phyloP scores from a whole-genome alignment of 1,139 yeast species.

The Trichomonascaceae sp. region DNA sequence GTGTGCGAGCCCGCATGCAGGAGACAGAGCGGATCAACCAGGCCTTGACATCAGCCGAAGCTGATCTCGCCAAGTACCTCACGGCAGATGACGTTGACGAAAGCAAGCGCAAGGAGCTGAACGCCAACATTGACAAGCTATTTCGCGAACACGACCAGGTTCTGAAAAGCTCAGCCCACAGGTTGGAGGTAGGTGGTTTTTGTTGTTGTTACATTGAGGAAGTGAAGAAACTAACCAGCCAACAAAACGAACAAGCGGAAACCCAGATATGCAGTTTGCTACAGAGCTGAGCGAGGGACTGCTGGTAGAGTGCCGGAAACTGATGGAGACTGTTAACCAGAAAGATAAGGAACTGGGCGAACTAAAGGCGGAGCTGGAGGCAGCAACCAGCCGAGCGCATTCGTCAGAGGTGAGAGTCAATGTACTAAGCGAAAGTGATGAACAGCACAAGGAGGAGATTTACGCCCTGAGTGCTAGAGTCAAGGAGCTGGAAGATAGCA shows the following conservation, averaged over 20 bases:
- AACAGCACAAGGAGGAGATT: slow-evolving; percentile 36
- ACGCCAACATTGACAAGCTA: slow-evolving; percentile 8
- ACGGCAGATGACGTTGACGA: neutral
- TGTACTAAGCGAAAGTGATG: slow-evolving; percentile 28
- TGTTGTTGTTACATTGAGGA: too few species aligned
- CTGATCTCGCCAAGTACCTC: neutral
- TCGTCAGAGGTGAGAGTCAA: slow-evolving; percentile 24
- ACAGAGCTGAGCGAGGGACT: slow-evolving; percentile 74
- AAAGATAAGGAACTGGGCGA: slow-evolving; percentile 37
- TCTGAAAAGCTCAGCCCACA: too few species aligned
- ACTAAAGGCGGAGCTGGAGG: slow-evolving; percentile 33
- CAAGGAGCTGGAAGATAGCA: slow-evolving; percentile 37
- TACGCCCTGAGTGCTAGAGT: slow-evolving; percentile 66
- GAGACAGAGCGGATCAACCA: neutral
- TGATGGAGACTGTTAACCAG: slow-evolving; percentile 43
- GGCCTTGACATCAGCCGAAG: neutral
- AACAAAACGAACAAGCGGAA: too few species aligned
- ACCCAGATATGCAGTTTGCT: slow-evolving; percentile 68
- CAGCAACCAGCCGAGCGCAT: slow-evolving; percentile 28
- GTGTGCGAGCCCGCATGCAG: neutral
- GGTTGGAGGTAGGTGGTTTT: too few species aligned
- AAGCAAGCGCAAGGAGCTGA: slow-evolving; percentile 2
- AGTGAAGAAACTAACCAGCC: too few species aligned
- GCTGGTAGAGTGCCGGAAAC: slow-evolving; percentile 62
- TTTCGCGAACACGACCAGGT: slow-evolving; percentile 11